phyloP scores from a whole-genome alignment of 768 basidiomycete genomes.

The Mycena sanguinolenta region DNA sequence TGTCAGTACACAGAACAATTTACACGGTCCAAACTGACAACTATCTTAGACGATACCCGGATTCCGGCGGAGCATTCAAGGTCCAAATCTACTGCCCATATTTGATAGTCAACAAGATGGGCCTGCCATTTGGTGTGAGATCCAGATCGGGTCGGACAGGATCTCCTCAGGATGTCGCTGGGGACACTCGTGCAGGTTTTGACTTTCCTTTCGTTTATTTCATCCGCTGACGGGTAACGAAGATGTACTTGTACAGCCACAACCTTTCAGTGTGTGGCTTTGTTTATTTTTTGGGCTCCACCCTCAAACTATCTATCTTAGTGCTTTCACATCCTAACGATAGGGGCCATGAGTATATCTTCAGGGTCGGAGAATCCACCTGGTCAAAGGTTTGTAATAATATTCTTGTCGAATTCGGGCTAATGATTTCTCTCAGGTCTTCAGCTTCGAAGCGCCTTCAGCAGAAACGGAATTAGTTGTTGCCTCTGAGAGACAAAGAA shows the following conservation, averaged over 20 bases:
- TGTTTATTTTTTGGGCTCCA: constrained; percentile 13
- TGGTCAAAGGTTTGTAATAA: constrained; percentile 84
- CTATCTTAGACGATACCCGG: constrained; percentile 74
- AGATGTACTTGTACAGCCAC: constrained; percentile 66
- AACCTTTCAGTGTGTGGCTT: constrained; percentile 82
- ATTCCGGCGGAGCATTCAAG: constrained; percentile 96
- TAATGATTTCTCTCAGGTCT: constrained; percentile 58
- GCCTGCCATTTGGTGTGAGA: constrained; percentile 81
- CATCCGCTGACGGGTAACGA: constrained; percentile 18
- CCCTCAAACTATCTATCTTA: constrained; percentile 45
- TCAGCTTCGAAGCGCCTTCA: constrained; percentile 91
- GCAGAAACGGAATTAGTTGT: constrained; percentile 90
- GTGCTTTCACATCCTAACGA: constrained; percentile 90
- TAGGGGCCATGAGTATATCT: constrained; percentile 85
- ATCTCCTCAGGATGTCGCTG: constrained; percentile 85
- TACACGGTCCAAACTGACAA: neutral
- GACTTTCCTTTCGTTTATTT: constrained; percentile 33
- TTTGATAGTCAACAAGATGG: constrained; percentile 93
- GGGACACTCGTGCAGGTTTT: constrained; percentile 75
- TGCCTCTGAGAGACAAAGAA: constrained; percentile 69
- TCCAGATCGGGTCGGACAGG: constrained; percentile 75
- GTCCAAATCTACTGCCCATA: constrained; percentile 95
- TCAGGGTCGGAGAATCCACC: constrained; percentile 82
- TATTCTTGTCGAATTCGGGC: neutral
- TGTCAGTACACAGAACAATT: constrained; percentile 65